These are phyloP conservation scores for Paramecium biaurelia DNA, from an alignment of 73 alveolate species.

Conservation along the genomic window DNA sequence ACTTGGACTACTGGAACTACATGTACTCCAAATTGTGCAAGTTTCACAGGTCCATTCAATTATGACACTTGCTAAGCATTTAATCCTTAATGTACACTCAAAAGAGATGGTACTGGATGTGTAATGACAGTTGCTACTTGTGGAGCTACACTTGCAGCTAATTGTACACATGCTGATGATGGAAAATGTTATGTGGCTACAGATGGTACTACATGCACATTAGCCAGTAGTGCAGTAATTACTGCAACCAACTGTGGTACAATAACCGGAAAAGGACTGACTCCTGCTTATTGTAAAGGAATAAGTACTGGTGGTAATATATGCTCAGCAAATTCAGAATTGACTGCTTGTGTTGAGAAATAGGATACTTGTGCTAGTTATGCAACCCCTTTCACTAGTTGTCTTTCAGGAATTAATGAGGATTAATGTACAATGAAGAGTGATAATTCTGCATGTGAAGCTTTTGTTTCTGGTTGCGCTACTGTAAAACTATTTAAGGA, in stretches of 20 bases:
- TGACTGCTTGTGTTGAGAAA: background rate
- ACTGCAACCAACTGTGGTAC: background rate
- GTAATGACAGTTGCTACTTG: background rate
- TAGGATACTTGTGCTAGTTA: background rate
- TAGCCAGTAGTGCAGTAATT: background rate
- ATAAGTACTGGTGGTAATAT: background rate
- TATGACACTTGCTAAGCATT: background rate
- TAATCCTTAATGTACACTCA: background rate
- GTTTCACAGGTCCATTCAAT: background rate
- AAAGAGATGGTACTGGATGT: background rate
- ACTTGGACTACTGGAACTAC: background rate
- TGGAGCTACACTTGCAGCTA: background rate
- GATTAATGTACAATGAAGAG: background rate
- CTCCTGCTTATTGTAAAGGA: background rate
- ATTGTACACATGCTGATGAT: background rate
- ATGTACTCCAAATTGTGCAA: background rate
- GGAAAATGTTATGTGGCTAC: background rate
- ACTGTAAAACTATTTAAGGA: background rate
- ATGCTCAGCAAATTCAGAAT: background rate
- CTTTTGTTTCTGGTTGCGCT: background rate
- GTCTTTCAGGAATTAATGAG: background rate
- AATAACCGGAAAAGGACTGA: background rate
- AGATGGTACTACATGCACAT: background rate
- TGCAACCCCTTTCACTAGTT: background rate
- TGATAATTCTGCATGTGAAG: background rate